Base-by-base conservation (phyloP, 2,329 filamentous ascomycete species). In the Phyllosticta citribraziliensis region DNA sequence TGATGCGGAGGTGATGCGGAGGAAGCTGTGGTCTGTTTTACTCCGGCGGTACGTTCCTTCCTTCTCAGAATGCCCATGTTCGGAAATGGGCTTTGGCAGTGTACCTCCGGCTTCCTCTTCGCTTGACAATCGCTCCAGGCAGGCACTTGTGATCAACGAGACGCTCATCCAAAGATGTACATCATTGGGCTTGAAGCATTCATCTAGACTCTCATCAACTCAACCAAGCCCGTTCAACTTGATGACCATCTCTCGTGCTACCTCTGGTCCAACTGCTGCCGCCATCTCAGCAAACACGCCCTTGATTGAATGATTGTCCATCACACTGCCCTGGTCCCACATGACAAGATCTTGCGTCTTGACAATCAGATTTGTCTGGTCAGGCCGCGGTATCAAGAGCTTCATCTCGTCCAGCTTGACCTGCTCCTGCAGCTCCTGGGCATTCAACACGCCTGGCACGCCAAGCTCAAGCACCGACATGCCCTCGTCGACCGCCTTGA, bases 371-470 rank as follows among this genome's bases (percentile, higher is more conserved):
- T 64, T 64, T 1, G 67, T 67, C 9, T 70, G 72, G 6, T 10
- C 27, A 6, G 27, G 27, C 3, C 27, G 27, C 5, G 60, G 60
- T 8, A 85, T 75, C 20, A 76, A 77, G 50, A 90, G 73, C 3
- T 78, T 77, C 59, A 89, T 81, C 11, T 79, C 72, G 63, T 84
- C 84, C 50, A 91, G 75, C 61, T 87, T 78, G 56, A 86, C 71
- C 2, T 75, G 66, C 10, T 68, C 65, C 17, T 75, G 69, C 61
- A 91, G 76, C 51, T 85, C 76, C 0, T 79, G 73, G 2, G 81
- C 68, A 0, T 82, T 78, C 52, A 84, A 78, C 50, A 89, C 79
- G 0, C 88, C 88, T 0, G 88, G 88, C 78, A 91, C 86, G 55
- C 80, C 78, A 55, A 85, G 79, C 0, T 76, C 70, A 63, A 90